Conservation (phyloP, 352 stramenopile species). For the Phytophthora pseudosyringae region DNA sequence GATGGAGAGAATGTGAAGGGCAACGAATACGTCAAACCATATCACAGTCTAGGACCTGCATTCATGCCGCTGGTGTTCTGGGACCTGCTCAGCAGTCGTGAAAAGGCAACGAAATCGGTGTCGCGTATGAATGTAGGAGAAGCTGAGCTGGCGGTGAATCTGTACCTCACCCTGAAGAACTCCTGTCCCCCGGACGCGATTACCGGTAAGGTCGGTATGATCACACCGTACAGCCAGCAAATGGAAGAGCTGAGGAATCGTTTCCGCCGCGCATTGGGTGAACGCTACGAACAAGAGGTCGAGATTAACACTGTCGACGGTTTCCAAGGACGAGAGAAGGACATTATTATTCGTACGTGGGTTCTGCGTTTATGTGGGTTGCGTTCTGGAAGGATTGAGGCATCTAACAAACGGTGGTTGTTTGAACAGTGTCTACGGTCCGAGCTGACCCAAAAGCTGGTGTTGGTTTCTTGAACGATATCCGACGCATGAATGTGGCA, state of each 20-base stretch:
- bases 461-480: constrained; percentile 90
- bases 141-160: constrained; percentile 84
- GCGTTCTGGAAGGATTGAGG: not conserved
- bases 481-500: constrained; percentile 90
- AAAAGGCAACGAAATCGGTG: constrained; percentile 74
- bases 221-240: constrained; percentile 91
- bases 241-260: constrained; percentile 82
- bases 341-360: constrained; percentile 90
- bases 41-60: constrained; percentile 74
- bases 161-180: constrained; percentile 89
- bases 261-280: constrained; percentile 66
- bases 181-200: constrained; percentile 80
- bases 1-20: constrained; percentile 83
- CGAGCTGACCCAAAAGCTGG: constrained; percentile 80
- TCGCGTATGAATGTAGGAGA: constrained; percentile 85
- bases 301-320: constrained; percentile 94
- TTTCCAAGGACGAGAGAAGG: constrained; percentile 92
- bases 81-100: constrained; percentile 82
- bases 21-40: constrained; percentile 70
- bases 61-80: constrained; percentile 89
- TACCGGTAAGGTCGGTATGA: constrained; percentile 86
- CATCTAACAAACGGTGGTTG: constrained; percentile 26
- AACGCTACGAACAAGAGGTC: constrained; percentile 80
- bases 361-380: not conserved
- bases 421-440: constrained; percentile 81